Evolutionary conservation across 1,284 basidiomycete genomes (phyloP).

Genomic region (Tylopilus sp.): DNA sequence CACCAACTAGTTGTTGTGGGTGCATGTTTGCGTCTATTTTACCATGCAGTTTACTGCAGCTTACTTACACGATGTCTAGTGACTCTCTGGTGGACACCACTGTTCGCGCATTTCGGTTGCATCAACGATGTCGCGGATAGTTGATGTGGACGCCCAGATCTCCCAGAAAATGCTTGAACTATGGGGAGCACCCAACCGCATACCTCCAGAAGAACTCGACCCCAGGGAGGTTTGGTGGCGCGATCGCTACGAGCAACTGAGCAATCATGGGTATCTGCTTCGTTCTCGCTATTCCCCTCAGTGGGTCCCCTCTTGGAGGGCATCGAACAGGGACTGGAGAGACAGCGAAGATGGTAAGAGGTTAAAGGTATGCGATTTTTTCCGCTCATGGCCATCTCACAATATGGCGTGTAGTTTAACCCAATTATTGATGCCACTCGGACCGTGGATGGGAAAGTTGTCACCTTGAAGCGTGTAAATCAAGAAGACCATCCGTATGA

Average conservation of each 20-base stretch:
- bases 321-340: conserved; percentile 14
- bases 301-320: conserved; percentile 49
- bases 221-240: conserved; percentile 27
- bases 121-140: conserved; percentile 14
- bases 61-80: conserved; percentile 13
- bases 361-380: background rate
- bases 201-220: conserved; percentile 21
- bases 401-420: conserved; percentile 10
- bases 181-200: conserved; percentile 15
- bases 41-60: conserved; percentile 6
- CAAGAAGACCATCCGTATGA: conserved; percentile 33
- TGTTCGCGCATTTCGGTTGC: background rate
- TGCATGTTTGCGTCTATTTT: conserved; percentile 14
- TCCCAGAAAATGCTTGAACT: background rate
- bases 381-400: background rate
- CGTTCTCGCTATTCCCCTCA: conserved; percentile 47
- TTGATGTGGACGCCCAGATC: conserved; percentile 1
- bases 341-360: conserved; percentile 16
- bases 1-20: conserved; percentile 8
- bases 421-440: conserved; percentile 46
- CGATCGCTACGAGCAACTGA: conserved; percentile 35
- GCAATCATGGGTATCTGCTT: conserved; percentile 44
- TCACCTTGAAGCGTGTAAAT: conserved; percentile 41
- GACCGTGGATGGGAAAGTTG: conserved; percentile 36
- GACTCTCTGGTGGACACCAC: conserved; percentile 3